Conservation (phyloP, 495 filamentous ascomycete genomes). For the Lineolata rhizophorae region DNA sequence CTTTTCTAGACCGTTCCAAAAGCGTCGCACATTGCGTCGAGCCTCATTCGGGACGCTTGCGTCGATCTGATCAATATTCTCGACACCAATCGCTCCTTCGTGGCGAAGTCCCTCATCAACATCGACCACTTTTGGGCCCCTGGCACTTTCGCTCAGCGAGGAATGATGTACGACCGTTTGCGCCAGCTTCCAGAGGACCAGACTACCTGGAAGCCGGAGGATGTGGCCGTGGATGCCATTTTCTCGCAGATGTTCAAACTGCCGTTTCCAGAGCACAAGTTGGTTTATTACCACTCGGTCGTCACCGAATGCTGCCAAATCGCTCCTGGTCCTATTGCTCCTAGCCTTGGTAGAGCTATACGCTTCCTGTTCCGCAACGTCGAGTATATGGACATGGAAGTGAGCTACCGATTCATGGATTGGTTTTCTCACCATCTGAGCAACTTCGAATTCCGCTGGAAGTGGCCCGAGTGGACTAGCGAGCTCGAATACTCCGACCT, state of each 20-base stretch:
- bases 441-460: conserved; percentile 99
- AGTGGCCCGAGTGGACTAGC: conserved; percentile 90
- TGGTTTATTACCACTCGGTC: conserved; percentile 89
- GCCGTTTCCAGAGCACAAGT: conserved; percentile 72
- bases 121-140: conserved; percentile 84
- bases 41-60: conserved; percentile 60
- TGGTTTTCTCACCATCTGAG: conserved; percentile 97
- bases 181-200: conserved; percentile 42
- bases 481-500: conserved; percentile 56
- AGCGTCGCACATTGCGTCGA: conserved; percentile 49
- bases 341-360: conserved; percentile 82
- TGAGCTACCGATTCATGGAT: conserved; percentile 73
- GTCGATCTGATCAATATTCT: conserved; percentile 88
- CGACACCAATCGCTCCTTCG: conserved; percentile 73
- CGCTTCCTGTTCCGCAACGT: conserved; percentile 67
- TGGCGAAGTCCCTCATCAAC: conserved; percentile 78
- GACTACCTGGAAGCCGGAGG: conserved; percentile 91
- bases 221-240: conserved; percentile 89
- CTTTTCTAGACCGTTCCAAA: conserved; percentile 49
- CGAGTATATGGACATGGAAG: conserved; percentile 66
- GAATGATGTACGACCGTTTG: conserved; percentile 74
- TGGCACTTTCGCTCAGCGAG: conserved; percentile 76
- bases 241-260: conserved; percentile 87
- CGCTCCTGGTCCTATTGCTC: conserved; percentile 86
- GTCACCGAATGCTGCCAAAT: conserved; percentile 91